Base-by-base conservation (phyloP, 2,329 filamentous ascomycete species). In the Coniochaeta hoffmannii region DNA sequence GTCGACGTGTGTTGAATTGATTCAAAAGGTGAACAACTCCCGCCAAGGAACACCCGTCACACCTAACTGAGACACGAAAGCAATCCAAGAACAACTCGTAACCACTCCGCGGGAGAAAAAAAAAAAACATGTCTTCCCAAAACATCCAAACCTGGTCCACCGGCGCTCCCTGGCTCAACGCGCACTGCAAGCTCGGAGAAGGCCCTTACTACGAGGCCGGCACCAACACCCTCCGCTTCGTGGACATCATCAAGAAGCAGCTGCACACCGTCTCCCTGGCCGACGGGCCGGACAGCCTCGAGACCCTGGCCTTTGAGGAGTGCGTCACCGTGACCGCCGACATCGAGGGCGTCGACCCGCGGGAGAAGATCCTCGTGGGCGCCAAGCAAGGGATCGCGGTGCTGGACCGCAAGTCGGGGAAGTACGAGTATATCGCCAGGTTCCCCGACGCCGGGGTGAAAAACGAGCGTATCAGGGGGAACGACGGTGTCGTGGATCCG, bases 311-410 rank as follows among this genome's bases (percentile, higher is more conserved):
- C 65, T 71, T 86, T 38, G 76, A 81, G 67, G 73, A 75, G 59
- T 74, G 76, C 26, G 71, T 80, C 55, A 82, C 80, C 24, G 86
- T 90, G 49, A 96, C 92, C 38, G 88, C 87, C 54, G 87, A 96
- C 69, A 89, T 96, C 61, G 80, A 83, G 60, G 83, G 87, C 58
- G 74, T 76, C 51, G 79, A 85, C 65, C 75, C 81, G 3, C 68
- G 67, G 51, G 75, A 88, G 52, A 82, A 85, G 65, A 86, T 96
- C 68, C 75, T 90, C 56, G 81, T 93, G 62, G 91, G 86, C 46
- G 83, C 88, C 67, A 96, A 96, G 75, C 81, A 86, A 68, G 91
- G 91, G 57, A 82, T 89, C 63, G 91, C 89, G n/a, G 76, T 89
- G 53, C 78, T 93, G 62, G 83, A 96, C 67, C 82, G 86, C 58